Evolutionary conservation across 148 eudicot genomes (phyloP).

Genomic region (Vaccinium vitisidaea): DNA sequence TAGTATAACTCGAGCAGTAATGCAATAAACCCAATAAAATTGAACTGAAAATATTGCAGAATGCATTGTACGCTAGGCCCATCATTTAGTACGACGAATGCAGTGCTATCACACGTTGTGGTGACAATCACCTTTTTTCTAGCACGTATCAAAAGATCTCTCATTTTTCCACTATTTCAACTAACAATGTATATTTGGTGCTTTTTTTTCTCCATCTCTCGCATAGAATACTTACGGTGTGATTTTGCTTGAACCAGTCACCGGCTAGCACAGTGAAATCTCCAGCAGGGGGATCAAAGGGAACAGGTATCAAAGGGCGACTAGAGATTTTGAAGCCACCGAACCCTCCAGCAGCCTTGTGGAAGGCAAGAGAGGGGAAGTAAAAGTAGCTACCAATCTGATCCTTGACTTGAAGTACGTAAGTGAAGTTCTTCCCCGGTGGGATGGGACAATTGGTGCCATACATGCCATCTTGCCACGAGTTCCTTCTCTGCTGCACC

Average conservation of each 20-base stretch:
- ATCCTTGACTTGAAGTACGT: conserved; percentile 65
- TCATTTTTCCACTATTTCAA: not conserved
- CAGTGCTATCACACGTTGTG: not conserved
- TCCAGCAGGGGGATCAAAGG: conserved; percentile 60
- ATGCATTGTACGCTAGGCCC: not conserved
- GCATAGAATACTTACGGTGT: conserved; percentile 40
- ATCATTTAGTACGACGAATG: not conserved
- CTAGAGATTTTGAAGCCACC: conserved; percentile 60
- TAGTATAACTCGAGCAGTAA: not conserved
- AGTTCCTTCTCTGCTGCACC: conserved; percentile 59
- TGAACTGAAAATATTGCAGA: not conserved
- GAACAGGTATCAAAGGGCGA: conserved; percentile 60
- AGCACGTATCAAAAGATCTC: not conserved
- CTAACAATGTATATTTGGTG: not conserved
- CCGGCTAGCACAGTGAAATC: conserved; percentile 66
- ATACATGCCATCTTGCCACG: conserved; percentile 69
- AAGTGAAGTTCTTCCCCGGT: conserved; percentile 61
- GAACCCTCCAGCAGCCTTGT: conserved; percentile 72
- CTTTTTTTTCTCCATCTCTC: not conserved
- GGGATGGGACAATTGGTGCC: conserved; percentile 78
- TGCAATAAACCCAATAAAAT: not conserved
- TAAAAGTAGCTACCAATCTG: conserved; percentile 75
- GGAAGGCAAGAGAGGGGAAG: conserved; percentile 72
- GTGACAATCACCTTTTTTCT: not conserved
- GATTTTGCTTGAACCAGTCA: conserved; percentile 63